A percentile compares a stretch with the other conserved stretches of the same genome.
These are phyloP conservation scores for Solanum hybrid DNA, from an alignment of 305 asterid species.

Conservation along the genomic window DNA sequence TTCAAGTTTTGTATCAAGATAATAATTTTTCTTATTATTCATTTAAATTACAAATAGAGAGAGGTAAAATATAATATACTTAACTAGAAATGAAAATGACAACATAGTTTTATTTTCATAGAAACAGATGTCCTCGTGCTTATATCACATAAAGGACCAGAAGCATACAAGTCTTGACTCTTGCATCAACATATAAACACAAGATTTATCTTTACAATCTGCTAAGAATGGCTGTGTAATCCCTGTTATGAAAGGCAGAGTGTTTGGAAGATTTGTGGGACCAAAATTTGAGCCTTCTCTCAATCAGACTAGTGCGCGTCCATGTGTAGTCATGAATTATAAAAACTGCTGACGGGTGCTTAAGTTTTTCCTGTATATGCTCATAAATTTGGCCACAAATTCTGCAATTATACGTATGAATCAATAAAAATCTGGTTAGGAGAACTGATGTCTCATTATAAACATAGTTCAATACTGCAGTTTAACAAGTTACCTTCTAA, in stretches of 20 bases:
- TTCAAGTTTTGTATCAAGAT: not conserved
- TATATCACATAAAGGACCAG: not conserved
- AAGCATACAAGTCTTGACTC: not conserved
- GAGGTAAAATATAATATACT: not conserved
- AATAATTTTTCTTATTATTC: not conserved
- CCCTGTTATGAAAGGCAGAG: not conserved
- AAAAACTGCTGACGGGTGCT: slow-evolving; percentile 23
- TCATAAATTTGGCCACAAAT: slow-evolving; percentile 79
- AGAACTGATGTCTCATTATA: not conserved
- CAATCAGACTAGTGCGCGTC: not conserved
- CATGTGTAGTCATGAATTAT: slow-evolving; percentile 1
- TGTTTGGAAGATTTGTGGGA: not conserved
- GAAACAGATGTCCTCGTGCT: not conserved
- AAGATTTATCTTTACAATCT: not conserved
- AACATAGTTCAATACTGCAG: not conserved
- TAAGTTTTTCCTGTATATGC: slow-evolving; percentile 56
- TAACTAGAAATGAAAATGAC: not conserved
- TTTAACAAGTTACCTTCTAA: slow-evolving; percentile 49
- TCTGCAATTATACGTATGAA: slow-evolving; percentile 31
- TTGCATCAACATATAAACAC: not conserved
- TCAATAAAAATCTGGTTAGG: not conserved
- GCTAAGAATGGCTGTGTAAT: not conserved
- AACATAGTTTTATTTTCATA: not conserved
- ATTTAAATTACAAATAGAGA: not conserved
- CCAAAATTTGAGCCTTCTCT: not conserved